Conservation (phyloP, 352 stramenopile species). For the Ophiocytium majus region DNA sequence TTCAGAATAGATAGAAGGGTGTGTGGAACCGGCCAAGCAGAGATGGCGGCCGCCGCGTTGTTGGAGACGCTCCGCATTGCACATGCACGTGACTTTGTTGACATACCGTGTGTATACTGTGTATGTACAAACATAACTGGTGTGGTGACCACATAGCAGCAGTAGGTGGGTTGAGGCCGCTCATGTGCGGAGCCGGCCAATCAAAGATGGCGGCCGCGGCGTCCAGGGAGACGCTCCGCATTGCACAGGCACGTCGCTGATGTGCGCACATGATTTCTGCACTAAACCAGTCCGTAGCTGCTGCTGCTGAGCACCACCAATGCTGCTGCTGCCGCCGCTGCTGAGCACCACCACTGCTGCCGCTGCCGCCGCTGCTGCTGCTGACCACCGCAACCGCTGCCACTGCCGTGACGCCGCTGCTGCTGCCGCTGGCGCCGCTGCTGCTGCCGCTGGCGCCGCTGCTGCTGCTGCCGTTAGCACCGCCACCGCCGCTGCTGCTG, state of each 20-base stretch:
- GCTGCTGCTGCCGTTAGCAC: too few species aligned
- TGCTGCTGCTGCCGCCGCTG: too few species aligned
- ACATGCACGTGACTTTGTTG: not conserved
- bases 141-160: not conserved
- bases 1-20: not conserved
- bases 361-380: too few species aligned
- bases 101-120: not conserved
- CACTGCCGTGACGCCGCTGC: too few species aligned
- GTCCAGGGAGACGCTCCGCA: not conserved
- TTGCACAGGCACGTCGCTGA: conserved; percentile 6
- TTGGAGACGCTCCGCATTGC: not conserved
- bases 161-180: not conserved
- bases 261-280: not conserved
- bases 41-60: conserved; percentile 6
- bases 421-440: too few species aligned
- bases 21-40: not conserved
- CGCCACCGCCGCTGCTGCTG: too few species aligned
- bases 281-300: too few species aligned
- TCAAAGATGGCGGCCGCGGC: not conserved
- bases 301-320: too few species aligned
- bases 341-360: too few species aligned
- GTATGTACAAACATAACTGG: not conserved
- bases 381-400: too few species aligned
- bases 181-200: not conserved
- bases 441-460: too few species aligned